Conservation (phyloP, 352 stramenopile genomes). For the Globisporangium spinosum region DNA sequence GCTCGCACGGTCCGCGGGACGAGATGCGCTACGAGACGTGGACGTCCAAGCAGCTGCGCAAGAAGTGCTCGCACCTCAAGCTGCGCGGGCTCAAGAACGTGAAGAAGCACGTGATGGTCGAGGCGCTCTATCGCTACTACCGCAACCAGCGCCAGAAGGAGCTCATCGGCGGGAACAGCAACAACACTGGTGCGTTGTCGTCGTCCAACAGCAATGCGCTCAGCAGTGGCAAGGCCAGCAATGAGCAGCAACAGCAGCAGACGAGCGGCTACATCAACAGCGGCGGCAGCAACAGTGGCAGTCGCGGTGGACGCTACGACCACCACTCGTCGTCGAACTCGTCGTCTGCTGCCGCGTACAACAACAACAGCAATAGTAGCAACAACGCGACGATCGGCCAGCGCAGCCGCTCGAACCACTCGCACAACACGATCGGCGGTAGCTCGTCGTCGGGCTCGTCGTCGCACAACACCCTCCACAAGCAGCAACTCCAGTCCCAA, state of each 20-base stretch:
- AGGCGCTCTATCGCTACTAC: constrained; percentile 77
- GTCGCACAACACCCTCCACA: constrained; percentile 3
- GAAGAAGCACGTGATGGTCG: constrained; percentile 86
- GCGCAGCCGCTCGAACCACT: not conserved
- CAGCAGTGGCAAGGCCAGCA: constrained; percentile 9
- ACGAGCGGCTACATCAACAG: constrained; percentile 4
- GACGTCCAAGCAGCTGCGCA: constrained; percentile 79
- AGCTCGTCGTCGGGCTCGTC: constrained; percentile 5
- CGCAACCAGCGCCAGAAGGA: constrained; percentile 59
- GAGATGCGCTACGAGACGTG: constrained; percentile 73
- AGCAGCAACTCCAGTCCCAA: constrained; percentile 14
- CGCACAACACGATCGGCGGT: not conserved
- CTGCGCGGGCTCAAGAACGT: constrained; percentile 80
- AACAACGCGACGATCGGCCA: constrained; percentile 10
- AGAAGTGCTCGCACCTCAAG: constrained; percentile 80
- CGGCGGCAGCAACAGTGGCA: constrained; percentile 6
- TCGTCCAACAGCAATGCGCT: not conserved
- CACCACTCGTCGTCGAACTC: constrained; percentile 4
- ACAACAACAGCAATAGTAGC: constrained; percentile 9
- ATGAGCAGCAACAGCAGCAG: constrained; percentile 16
- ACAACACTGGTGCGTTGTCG: too few relatives aligned
- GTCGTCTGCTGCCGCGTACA: constrained; percentile 9
- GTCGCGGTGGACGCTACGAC: not conserved
- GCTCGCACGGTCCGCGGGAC: constrained; percentile 50
- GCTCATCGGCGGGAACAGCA: constrained; percentile 11